Conservation (phyloP, 2,329 filamentous ascomycete species). For the Harringtonia lauricola region DNA sequence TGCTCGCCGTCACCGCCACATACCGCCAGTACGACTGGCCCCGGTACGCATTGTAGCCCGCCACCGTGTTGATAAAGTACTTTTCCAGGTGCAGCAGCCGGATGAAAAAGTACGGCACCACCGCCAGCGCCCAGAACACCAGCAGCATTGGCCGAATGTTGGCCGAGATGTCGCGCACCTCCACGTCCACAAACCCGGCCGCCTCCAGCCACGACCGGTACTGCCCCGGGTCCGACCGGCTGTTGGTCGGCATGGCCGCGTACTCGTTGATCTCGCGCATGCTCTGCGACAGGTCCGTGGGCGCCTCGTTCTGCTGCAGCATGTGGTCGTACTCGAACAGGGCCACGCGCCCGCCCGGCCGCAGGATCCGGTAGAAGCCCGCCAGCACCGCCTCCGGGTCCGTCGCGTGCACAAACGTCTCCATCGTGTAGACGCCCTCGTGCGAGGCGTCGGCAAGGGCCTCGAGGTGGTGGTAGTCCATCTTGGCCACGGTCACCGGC, state of each 20-base stretch:
- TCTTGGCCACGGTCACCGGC: constrained; percentile 25
- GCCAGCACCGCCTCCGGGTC: constrained; percentile 29
- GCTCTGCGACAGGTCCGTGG: constrained; percentile 18
- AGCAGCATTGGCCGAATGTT: constrained; percentile 36
- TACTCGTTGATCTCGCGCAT: constrained; percentile 28
- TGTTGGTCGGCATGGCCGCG: constrained; percentile 34
- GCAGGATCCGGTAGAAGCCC: constrained; percentile 35
- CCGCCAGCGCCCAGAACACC: constrained; percentile 33
- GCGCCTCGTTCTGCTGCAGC: constrained; percentile 12
- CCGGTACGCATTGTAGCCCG: constrained; percentile 25
- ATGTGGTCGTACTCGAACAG: constrained; percentile 37
- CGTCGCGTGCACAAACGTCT: constrained; percentile 43
- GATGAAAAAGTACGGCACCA: constrained; percentile 34
- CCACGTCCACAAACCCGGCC: constrained; percentile 32
- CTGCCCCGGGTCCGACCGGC: constrained; percentile 23
- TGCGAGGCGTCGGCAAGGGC: constrained; percentile 24
- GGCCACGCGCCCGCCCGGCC: constrained; percentile 33
- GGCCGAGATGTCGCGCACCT: constrained; percentile 29
- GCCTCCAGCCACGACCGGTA: constrained; percentile 29
- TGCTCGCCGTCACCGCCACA: constrained; percentile 23
- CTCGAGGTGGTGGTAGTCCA: constrained; percentile 41
- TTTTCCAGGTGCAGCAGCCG: constrained; percentile 29
- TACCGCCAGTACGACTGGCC: constrained; percentile 22
- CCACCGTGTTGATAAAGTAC: constrained; percentile 36
- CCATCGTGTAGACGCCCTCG: constrained; percentile 44